Percentiles rank a stretch among this genome's conserved stretches.
Conservation (phyloP, 768 basidiomycete species). For the Scleroderma bovista region DNA sequence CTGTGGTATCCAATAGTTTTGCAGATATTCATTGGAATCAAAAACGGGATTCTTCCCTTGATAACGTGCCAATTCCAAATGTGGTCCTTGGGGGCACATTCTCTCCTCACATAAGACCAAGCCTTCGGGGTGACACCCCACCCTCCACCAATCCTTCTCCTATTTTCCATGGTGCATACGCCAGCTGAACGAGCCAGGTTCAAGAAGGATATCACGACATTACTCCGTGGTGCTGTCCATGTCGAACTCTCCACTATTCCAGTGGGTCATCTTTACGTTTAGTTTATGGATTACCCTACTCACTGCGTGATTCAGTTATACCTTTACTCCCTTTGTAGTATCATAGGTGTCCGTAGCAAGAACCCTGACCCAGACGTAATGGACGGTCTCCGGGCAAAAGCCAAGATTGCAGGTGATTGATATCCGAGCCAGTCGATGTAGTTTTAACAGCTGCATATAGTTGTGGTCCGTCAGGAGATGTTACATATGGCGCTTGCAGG, state of each 20-base stretch:
- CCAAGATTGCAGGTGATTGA: slow-evolving; percentile 1
- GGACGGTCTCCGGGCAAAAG: not conserved
- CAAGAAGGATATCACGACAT: not conserved
- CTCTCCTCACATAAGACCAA: too few relatives aligned
- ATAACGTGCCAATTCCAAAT: too few relatives aligned
- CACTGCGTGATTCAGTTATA: not conserved
- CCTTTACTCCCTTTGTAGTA: slow-evolving; percentile 5
- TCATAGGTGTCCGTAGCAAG: not conserved
- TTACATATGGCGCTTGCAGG: slow-evolving; percentile 12
- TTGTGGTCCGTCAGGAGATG: slow-evolving; percentile 15
- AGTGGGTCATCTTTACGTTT: not conserved
- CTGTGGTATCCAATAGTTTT: too few relatives aligned
- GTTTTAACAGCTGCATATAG: not conserved
- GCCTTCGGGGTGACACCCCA: too few relatives aligned
- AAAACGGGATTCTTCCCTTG: too few relatives aligned
- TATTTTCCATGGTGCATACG: not conserved
- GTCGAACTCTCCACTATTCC: slow-evolving; percentile 5
- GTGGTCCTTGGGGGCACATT: too few relatives aligned
- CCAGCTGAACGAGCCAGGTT: not conserved
- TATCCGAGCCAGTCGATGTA: not conserved
- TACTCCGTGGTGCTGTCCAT: not conserved
- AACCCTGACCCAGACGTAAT: not conserved
- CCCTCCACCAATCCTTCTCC: not conserved
- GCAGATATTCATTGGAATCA: too few relatives aligned
- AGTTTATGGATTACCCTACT: not conserved